Evolutionary conservation across 805 yeast species (phyloP), one percentile per base, ranked within the genome.

Genomic region (Yamadazyma takamatsuzukensis): DNA sequence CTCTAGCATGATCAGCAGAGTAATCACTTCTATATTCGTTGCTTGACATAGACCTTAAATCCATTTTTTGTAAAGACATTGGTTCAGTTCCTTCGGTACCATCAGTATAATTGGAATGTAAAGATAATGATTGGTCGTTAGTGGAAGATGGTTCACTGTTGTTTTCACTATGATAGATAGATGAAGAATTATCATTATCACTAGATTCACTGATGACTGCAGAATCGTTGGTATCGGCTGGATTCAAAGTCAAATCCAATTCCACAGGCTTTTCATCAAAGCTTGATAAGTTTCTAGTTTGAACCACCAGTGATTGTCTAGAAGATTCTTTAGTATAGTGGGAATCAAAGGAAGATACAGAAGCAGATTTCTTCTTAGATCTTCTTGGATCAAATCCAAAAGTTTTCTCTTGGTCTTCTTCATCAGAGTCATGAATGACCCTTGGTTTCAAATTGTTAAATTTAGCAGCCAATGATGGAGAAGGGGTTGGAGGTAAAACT

Each of bases 181-280:
- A 59, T 4, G 64, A 51, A 11, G 52, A 47, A 33, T 51, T 50
- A 33, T 58, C 64, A 32, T 49, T 55, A 32, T 45, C 51, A 18
- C 53, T 60, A 12, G 49, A 37, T 45, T 64, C 70, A 15, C 48
- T 59, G 45, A 63, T 62, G n/a, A n/a, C n/a, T n/a, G n/a, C n/a
- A n/a, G n/a, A n/a, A n/a, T n/a, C n/a, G n/a, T n/a, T n/a, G n/a
- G n/a, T n/a, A n/a, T n/a, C n/a, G n/a, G n/a, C n/a, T 19, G 70
- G 68, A 14, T 60, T 62, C 40, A 66, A 60, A 12, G 43, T 36
- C n/a, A 36, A 19, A 18, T 38, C 43, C 30, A 38, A 38, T 18
- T 38, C 45, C 32, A 30, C 34, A 29, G 43, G 45, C 19, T 41
- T 28, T 29, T 33, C 45, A 25, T 38, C 36, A 29, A 38, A 17